A percentile compares a stretch with the other conserved stretches of the same genome.
phyloP scores from a whole-genome alignment of 2,329 filamentous ascomycete genomes.

The Aspergillus costaricaensis region DNA sequence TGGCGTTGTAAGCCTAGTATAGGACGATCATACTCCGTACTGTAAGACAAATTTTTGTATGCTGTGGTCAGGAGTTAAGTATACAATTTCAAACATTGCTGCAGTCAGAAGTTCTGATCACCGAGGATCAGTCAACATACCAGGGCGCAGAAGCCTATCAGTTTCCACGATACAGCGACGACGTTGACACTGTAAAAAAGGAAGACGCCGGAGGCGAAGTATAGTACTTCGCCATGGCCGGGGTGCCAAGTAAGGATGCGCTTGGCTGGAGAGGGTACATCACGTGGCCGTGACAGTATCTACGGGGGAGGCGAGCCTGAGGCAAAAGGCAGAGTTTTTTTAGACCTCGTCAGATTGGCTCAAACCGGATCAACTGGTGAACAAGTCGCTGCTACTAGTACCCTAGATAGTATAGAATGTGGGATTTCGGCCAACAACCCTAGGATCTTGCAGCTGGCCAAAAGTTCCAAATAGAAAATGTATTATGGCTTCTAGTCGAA shows the following conservation, averaged over 20 bases:
- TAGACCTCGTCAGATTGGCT: constrained; percentile 15
- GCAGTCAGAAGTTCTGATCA: too few species aligned
- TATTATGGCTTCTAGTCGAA: neutral
- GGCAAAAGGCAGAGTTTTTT: constrained; percentile 13
- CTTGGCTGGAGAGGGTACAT: neutral
- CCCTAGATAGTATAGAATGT: neutral
- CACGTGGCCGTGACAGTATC: neutral
- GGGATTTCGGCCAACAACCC: neutral
- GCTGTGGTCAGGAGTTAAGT: too few species aligned
- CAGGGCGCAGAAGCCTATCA: too few species aligned
- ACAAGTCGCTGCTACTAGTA: neutral
- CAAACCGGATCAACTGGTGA: neutral
- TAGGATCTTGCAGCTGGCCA: neutral
- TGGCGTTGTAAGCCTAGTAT: neutral
- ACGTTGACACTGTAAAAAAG: neutral
- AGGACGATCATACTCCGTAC: too few species aligned
- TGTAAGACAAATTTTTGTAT: too few species aligned
- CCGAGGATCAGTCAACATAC: too few species aligned
- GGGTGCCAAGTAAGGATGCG: neutral
- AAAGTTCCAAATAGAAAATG: neutral
- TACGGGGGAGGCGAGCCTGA: neutral
- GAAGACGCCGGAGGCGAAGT: neutral
- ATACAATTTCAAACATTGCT: too few species aligned
- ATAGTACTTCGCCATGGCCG: too few species aligned
- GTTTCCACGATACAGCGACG: neutral